A percentile compares a stretch with the other conserved stretches of the same genome.
phyloP scores from a whole-genome alignment of 805 yeast genomes.

The Sugiyamaella smithiae region DNA sequence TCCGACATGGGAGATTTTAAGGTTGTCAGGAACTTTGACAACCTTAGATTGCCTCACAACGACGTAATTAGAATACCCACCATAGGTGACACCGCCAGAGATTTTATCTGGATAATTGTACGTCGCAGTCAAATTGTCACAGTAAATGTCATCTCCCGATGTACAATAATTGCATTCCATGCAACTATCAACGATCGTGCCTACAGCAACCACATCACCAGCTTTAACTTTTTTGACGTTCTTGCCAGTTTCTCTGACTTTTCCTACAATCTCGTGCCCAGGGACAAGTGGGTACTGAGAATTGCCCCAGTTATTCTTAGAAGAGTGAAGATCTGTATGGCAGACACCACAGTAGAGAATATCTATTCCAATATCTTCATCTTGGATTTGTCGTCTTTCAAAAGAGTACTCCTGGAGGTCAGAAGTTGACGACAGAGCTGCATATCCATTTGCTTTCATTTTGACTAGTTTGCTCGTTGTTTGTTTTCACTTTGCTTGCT shows the following conservation, averaged over 20 bases:
- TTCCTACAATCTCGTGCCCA: slow-evolving; percentile 47
- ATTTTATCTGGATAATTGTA: slow-evolving; percentile 46
- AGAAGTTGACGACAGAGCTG: not conserved
- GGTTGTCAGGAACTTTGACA: slow-evolving; percentile 56
- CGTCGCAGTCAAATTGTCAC: slow-evolving; percentile 41
- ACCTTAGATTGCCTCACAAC: slow-evolving; percentile 56
- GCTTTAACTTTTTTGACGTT: slow-evolving; percentile 39
- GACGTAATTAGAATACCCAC: slow-evolving; percentile 37
- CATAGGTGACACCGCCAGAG: slow-evolving; percentile 68
- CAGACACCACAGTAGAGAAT: slow-evolving; percentile 41
- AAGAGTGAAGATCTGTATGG: slow-evolving; percentile 56
- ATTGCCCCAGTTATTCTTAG: slow-evolving; percentile 50
- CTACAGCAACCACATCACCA: slow-evolving; percentile 79
- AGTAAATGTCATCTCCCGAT: slow-evolving; percentile 39
- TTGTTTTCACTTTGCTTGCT: not conserved
- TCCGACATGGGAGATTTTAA: slow-evolving; percentile 40
- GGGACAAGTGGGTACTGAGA: slow-evolving; percentile 39
- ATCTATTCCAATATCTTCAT: slow-evolving; percentile 34
- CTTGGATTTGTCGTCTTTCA: slow-evolving; percentile 3
- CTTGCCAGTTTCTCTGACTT: slow-evolving; percentile 37
- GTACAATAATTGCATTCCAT: slow-evolving; percentile 59
- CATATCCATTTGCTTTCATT: not conserved
- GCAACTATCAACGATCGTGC: slow-evolving; percentile 67
- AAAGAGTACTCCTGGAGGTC: not conserved
- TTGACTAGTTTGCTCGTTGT: not conserved